phyloP scores from a whole-genome alignment of 768 basidiomycete species.

The Phlebiopsis gigantea region DNA sequence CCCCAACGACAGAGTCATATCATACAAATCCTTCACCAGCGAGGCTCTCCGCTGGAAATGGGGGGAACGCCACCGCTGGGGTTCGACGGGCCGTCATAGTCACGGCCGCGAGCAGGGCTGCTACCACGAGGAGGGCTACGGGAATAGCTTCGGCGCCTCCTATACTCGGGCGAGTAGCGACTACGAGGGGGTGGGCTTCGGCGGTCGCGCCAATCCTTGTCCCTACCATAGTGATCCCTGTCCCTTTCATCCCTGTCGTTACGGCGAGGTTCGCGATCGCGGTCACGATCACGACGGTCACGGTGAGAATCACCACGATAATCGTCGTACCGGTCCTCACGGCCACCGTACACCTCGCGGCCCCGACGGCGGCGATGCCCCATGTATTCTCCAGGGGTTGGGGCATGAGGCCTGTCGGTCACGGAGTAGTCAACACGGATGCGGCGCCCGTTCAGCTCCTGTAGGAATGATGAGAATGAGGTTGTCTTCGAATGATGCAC shows the following conservation, averaged over 20 bases:
- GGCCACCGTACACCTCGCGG: conserved; percentile 32
- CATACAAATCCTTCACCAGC: conserved; percentile 50
- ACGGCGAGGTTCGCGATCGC: conserved; percentile 41
- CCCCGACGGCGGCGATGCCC: conserved; percentile 68
- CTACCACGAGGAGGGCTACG: conserved; percentile 76
- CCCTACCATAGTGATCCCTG: conserved; percentile 57
- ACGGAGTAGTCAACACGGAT: conserved; percentile 98
- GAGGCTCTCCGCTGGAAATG: conserved; percentile 38
- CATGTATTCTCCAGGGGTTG: conserved; percentile 98
- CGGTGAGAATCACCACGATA: conserved; percentile 31
- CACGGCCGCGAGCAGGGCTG: conserved; percentile 40
- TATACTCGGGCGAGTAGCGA: conserved; percentile 73
- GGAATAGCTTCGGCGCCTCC: conserved; percentile 71
- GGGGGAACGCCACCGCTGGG: conserved; percentile 18
- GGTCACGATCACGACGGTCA: conserved; percentile 37
- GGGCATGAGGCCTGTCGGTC: conserved; percentile 88
- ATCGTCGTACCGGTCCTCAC: conserved; percentile 34
- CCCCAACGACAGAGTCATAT: conserved; percentile 15
- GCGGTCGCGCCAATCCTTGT: conserved; percentile 76
- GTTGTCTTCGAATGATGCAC: not conserved
- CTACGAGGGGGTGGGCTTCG: conserved; percentile 65
- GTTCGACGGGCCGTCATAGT: conserved; percentile 38
- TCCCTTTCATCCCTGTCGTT: conserved; percentile 45
- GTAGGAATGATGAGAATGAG: not conserved
- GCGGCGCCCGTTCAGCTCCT: conserved; percentile 93